phyloP scores from a whole-genome alignment of 2,329 filamentous ascomycete genomes.

The Furcasterigmium furcatum region DNA sequence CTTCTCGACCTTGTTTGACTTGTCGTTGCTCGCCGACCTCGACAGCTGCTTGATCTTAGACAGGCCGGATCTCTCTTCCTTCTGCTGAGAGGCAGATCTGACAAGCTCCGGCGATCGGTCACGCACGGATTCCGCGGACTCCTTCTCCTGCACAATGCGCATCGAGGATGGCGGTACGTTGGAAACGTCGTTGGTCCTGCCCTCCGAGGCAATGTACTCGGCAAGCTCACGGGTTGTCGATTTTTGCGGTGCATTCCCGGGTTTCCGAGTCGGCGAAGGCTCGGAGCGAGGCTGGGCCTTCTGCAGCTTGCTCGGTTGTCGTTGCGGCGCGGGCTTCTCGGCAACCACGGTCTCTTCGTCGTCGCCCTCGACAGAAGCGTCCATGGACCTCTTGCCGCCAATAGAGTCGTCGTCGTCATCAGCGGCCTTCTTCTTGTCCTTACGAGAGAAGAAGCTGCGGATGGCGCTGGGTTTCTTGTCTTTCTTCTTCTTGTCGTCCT shows the following conservation, averaged over 20 bases:
- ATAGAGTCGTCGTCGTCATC: conserved; percentile 59
- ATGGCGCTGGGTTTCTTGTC: conserved; percentile 57
- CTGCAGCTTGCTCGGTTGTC: conserved; percentile 65
- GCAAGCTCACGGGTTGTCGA: conserved; percentile 36
- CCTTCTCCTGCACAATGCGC: conserved; percentile 52
- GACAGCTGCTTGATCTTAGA: conserved; percentile 38
- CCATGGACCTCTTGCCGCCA: conserved; percentile 58
- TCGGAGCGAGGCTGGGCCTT: conserved; percentile 58
- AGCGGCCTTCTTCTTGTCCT: conserved; percentile 54
- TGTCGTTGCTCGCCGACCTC: conserved; percentile 40
- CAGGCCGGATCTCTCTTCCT: conserved; percentile 36
- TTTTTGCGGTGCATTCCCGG: conserved; percentile 22
- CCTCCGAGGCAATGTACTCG: conserved; percentile 37
- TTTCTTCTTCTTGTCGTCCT: conserved; percentile 75
- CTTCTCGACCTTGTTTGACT: conserved; percentile 48
- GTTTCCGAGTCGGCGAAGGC: conserved; percentile 41
- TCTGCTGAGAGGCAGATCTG: conserved; percentile 31
- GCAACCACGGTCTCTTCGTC: conserved; percentile 37
- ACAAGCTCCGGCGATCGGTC: conserved; percentile 24
- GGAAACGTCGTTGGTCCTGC: conserved; percentile 47
- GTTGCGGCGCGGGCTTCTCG: conserved; percentile 46
- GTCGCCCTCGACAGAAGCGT: conserved; percentile 46
- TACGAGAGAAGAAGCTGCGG: conserved; percentile 60
- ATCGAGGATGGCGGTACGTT: conserved; percentile 52
- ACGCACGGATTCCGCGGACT: conserved; percentile 26